Evolutionary conservation across 78 protist species (phyloP).

Genomic region (Dictyostelium intermedium): DNA sequence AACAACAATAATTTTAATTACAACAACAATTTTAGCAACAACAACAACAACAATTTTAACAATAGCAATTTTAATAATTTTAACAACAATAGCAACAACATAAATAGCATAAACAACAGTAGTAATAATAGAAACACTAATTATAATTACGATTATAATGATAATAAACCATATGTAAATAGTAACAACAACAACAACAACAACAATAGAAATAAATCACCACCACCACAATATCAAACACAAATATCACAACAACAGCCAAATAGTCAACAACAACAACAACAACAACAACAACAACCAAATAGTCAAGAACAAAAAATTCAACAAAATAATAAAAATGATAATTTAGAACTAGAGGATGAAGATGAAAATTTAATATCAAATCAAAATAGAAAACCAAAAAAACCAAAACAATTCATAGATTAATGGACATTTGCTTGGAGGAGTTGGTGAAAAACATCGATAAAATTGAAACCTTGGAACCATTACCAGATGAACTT

Average conservation of each 20-base stretch:
- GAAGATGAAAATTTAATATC: neutral
- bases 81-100: neutral
- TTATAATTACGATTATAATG: neutral
- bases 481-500: constrained; percentile 49
- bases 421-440: constrained; percentile 42
- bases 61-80: neutral
- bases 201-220: neutral
- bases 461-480: constrained; percentile 23
- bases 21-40: neutral
- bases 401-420: constrained; percentile 14
- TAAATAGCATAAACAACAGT: too few species aligned
- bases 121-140: neutral
- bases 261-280: neutral
- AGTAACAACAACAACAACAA: neutral
- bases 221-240: neutral
- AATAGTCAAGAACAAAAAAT: constrained; percentile 11
- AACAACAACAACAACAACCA: neutral
- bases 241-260: neutral
- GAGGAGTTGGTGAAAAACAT: constrained; percentile 51
- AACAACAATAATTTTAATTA: neutral
- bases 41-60: neutral
- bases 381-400: neutral
- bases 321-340: neutral
- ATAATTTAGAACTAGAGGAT: neutral
- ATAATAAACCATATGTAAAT: neutral